These are phyloP conservation scores for Metschnikowia orientalis DNA, from an alignment of 805 yeast genomes.

Conservation along the genomic window DNA sequence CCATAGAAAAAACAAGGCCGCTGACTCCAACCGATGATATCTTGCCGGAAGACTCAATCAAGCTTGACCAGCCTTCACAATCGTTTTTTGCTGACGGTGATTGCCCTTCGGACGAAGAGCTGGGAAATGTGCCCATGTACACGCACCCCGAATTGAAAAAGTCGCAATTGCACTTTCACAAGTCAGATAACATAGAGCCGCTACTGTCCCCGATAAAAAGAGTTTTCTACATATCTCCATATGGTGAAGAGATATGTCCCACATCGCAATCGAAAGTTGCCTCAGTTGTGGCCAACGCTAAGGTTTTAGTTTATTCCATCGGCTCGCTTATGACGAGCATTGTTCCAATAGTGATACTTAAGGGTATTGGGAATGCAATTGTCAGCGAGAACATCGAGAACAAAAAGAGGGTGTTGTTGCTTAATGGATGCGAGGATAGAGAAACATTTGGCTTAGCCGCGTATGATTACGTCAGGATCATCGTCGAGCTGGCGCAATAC, in stretches of 20 bases:
- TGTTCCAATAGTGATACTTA: constrained; percentile 69
- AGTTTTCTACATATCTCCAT: constrained; percentile 77
- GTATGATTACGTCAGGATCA: constrained; percentile 49
- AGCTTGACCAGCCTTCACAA: constrained; percentile 1
- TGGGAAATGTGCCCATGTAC: constrained; percentile 64
- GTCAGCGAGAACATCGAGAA: constrained; percentile 13
- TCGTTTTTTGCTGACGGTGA: not conserved
- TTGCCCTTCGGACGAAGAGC: constrained; percentile 33
- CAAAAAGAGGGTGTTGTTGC: constrained; percentile 52
- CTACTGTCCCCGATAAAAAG: constrained; percentile 70
- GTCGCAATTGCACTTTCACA: constrained; percentile 72
- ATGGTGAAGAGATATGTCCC: constrained; percentile 83
- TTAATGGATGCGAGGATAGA: constrained; percentile 74
- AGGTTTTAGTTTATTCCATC: constrained; percentile 67
- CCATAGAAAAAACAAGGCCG: constrained; percentile 17
- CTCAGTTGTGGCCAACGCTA: constrained; percentile 44
- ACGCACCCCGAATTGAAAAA: constrained; percentile 73
- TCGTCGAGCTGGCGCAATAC: constrained; percentile 54
- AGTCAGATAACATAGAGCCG: constrained; percentile 50
- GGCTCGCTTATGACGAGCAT: constrained; percentile 89
- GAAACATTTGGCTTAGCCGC: constrained; percentile 73
- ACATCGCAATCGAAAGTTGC: constrained; percentile 61
- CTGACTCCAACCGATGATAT: constrained; percentile 15
- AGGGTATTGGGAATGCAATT: constrained; percentile 69
- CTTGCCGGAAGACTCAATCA: constrained; percentile 1